A percentile compares a stretch with the other conserved stretches of the same genome.
Evolutionary conservation across 2,329 filamentous ascomycete species (phyloP).

Genomic region (Colletotrichum lini): DNA sequence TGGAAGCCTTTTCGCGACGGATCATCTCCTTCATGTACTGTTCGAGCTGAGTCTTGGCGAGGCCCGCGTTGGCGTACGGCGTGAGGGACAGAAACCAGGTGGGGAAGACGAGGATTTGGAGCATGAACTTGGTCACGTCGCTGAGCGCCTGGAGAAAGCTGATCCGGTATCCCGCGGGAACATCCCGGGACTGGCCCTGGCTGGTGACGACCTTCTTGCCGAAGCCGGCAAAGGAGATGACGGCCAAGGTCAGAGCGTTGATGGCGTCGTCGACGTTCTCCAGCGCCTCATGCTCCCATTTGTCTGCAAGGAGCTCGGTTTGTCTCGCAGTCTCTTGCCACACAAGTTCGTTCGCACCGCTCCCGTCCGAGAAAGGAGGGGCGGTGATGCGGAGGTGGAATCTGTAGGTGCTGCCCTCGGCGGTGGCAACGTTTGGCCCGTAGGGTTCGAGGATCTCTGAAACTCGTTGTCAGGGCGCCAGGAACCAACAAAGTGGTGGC

Average conservation of each 20-base stretch:
- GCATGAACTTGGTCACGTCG: slow-evolving; percentile 10
- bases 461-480: background rate
- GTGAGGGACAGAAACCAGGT: background rate
- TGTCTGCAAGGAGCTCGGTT: background rate
- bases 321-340: slow-evolving; percentile 8
- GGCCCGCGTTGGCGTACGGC: background rate
- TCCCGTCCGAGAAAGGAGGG: slow-evolving; percentile 1
- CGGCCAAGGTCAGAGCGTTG: slow-evolving; percentile 5
- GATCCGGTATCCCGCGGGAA: slow-evolving; percentile 1
- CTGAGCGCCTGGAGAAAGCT: slow-evolving; percentile 6
- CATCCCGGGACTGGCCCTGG: slow-evolving; percentile 1
- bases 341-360: slow-evolving; percentile 5
- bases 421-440: slow-evolving; percentile 6
- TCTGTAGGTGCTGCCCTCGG: slow-evolving; percentile 4
- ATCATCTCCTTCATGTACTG: slow-evolving; percentile 5
- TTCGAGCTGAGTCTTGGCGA: slow-evolving; percentile 4
- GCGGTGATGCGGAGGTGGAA: slow-evolving; percentile 6
- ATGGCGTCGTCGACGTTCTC: slow-evolving; percentile 3
- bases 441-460: slow-evolving; percentile 10
- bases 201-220: slow-evolving; percentile 4
- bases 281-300: background rate
- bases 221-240: slow-evolving; percentile 7
- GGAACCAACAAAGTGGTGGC: no score
- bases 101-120: slow-evolving; percentile 5
- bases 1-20: slow-evolving; percentile 5